Evolutionary conservation across 192 early-diverging fungal species (phyloP), one percentile per base, ranked within the genome.

Genomic region (Coemansia pectinata): DNA sequence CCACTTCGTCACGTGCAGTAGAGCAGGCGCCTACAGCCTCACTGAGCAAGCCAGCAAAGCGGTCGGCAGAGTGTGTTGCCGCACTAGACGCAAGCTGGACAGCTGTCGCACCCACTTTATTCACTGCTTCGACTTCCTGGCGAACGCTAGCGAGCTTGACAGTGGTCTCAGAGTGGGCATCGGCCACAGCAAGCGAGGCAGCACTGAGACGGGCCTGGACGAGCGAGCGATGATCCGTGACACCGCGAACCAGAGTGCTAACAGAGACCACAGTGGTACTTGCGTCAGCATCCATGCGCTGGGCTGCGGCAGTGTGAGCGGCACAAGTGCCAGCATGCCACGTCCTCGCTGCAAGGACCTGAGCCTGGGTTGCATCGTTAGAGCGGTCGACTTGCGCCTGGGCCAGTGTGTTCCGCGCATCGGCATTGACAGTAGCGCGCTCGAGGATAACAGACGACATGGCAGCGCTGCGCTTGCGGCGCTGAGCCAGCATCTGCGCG

Each of bases 1-100:
- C 66, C 31, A 80, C 21, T 33, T 67, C 65, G 4, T n/a, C 31
- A 8, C 72, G 78, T 0, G 78, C 58, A 2, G 21, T 15, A 19
- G 60, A 15, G 55, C 27, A n/a, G 23, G 55, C 55, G 29, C 29
- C 15, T 11, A 8, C 12, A 33, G 15, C 55, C 29, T 33, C 27
- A 14, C 29, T 14, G 14, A 31, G 15, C 55, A 31, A 17, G 31
- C 17, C 55, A 33, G 27, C 15, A 31, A 33, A 58, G 15, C 29
- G 15, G 6, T 34, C 55, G 1, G 17, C 55, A 5, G 55, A 10
- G 0, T 58, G 4, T 2, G 29, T 34, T 5, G 31, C 55, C 0
- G 55, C 55, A 58, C 5, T 34, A 17, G 55, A 33, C 29, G 55
- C 55, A 5, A 58, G 55, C 29, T 34, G 55, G 5, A 58, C 27